phyloP scores from a whole-genome alignment of 2,329 filamentous ascomycete genomes.

The Epichloe amarillans region DNA sequence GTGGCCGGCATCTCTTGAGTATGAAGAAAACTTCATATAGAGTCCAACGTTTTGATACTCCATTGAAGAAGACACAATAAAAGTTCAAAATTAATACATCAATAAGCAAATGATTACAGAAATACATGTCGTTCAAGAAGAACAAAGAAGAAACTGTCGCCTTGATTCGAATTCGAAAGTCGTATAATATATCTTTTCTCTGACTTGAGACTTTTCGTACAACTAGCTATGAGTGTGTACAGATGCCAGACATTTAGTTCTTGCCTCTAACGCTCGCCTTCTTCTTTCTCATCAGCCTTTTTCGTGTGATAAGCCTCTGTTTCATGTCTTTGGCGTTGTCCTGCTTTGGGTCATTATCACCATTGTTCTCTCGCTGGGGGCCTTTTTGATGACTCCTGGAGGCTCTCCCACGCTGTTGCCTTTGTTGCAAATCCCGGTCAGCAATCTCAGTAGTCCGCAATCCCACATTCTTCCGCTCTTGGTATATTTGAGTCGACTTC shows the following conservation, averaged over 20 bases:
- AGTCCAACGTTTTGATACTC: too few species aligned
- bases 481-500: constrained; percentile 17
- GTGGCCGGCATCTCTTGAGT: too few species aligned
- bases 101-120: too few species aligned
- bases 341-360: constrained; percentile 15
- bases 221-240: background rate
- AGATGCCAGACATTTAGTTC: background rate
- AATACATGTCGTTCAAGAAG: too few species aligned
- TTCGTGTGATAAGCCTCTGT: constrained; percentile 75
- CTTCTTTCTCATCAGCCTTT: constrained; percentile 66
- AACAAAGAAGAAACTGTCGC: too few species aligned
- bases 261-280: constrained; percentile 29
- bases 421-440: background rate
- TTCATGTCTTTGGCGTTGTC: constrained; percentile 28
- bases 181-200: background rate
- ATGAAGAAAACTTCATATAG: too few species aligned
- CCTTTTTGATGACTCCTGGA: background rate
- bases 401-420: background rate
- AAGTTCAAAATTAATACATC: too few species aligned
- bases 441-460: background rate
- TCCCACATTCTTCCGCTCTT: constrained; percentile 22
- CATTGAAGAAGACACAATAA: too few species aligned
- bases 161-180: background rate
- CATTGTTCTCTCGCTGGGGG: constrained; percentile 16
- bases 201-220: background rate